phyloP scores from a whole-genome alignment of 768 basidiomycete genomes.

The Hemileccinum rubropunctum region DNA sequence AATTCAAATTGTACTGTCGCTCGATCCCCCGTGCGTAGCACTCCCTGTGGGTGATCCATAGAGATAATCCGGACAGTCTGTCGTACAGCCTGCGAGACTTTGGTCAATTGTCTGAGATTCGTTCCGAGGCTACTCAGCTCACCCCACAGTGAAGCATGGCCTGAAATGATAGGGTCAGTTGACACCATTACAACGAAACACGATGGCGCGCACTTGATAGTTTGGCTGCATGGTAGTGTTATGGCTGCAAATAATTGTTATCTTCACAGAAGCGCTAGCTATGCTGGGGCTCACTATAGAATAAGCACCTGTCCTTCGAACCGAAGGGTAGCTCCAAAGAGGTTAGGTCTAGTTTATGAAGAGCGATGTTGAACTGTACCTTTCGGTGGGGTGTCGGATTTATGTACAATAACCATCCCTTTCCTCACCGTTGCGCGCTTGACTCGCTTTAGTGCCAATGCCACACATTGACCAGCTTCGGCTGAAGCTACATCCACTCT shows the following conservation, averaged over 20 bases:
- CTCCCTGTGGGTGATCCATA: constrained; percentile 86
- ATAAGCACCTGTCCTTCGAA: constrained; percentile 96
- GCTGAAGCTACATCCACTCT: constrained; percentile 80
- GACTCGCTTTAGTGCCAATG: constrained; percentile 88
- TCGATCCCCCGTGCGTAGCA: constrained; percentile 92
- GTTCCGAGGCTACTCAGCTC: constrained; percentile 23
- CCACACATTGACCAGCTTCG: constrained; percentile 95
- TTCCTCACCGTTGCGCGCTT: constrained; percentile 80
- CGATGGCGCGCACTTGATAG: constrained; percentile 64
- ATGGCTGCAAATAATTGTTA: constrained; percentile 48
- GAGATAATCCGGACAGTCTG: constrained; percentile 90
- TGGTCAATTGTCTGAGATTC: background rate
- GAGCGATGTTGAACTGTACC: constrained; percentile 39
- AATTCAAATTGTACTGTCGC: constrained; percentile 96
- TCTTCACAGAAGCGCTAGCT: background rate
- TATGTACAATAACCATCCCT: constrained; percentile 90
- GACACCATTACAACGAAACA: background rate
- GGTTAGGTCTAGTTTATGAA: background rate
- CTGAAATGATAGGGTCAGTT: constrained; percentile 29
- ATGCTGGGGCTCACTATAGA: constrained; percentile 64
- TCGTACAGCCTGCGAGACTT: constrained; percentile 64
- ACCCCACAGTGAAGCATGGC: constrained; percentile 94
- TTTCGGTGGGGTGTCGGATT: constrained; percentile 73
- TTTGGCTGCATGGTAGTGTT: constrained; percentile 91
- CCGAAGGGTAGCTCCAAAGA: constrained; percentile 58